Conservation (phyloP, 768 basidiomycete species). For the Boletus barrowsii region DNA sequence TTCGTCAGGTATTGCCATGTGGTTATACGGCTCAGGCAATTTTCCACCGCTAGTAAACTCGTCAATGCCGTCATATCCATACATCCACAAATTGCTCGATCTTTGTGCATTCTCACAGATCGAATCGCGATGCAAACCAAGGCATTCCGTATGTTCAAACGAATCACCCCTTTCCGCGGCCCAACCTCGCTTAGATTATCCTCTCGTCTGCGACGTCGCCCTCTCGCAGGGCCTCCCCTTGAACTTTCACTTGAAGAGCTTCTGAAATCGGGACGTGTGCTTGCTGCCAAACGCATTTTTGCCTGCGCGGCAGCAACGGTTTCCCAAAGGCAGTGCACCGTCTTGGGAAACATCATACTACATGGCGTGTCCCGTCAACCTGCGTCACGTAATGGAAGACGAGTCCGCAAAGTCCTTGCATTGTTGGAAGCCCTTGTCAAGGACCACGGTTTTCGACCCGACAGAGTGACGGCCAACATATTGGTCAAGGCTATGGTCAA, state of each 20-base stretch:
- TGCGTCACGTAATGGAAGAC: conserved; percentile 39
- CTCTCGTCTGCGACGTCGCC: conserved; percentile 12
- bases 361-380: conserved; percentile 38
- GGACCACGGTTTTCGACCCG: conserved; percentile 51
- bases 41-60: conserved; percentile 34
- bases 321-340: conserved; percentile 35
- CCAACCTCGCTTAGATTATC: conserved; percentile 14
- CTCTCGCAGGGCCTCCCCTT: conserved; percentile 5
- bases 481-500: conserved; percentile 57
- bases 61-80: conserved; percentile 18
- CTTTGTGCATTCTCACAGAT: conserved; percentile 2
- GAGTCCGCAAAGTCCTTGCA: conserved; percentile 41
- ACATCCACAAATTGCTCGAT: conserved; percentile 14
- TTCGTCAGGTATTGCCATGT: conserved; percentile 36
- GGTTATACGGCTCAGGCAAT: conserved; percentile 42
- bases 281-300: conserved; percentile 45
- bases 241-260: conserved; percentile 22
- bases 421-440: conserved; percentile 42
- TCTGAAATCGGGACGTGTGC: conserved; percentile 35
- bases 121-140: conserved; percentile 8
- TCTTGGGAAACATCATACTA: conserved; percentile 57
- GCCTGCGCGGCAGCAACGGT: conserved; percentile 25
- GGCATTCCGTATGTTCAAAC: conserved; percentile 6
- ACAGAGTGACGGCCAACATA: conserved; percentile 70
- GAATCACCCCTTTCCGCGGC: conserved; percentile 1